Percentiles rank a stretch among this genome's conserved stretches.
Conservation (phyloP, 2,329 filamentous ascomycete genomes). For the Corynespora cassiicola region DNA sequence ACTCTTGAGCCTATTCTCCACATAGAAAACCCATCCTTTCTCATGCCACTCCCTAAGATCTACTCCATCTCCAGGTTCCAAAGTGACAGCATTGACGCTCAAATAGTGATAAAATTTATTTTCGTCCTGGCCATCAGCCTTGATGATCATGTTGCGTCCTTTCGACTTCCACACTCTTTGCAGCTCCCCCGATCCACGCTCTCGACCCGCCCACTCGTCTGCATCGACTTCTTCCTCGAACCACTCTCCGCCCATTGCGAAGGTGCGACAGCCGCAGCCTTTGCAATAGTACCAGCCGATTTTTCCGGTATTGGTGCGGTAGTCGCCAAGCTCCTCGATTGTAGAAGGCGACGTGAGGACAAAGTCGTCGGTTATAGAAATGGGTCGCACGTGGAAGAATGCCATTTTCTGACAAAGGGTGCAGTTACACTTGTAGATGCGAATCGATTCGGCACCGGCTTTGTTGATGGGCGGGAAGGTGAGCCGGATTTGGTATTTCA, state of each 20-base stretch:
- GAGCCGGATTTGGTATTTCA: slow-evolving; percentile 53
- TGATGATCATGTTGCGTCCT: too few relatives aligned
- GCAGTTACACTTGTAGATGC: slow-evolving; percentile 57
- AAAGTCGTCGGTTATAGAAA: slow-evolving; percentile 51
- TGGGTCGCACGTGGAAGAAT: slow-evolving; percentile 54
- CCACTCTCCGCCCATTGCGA: slow-evolving; percentile 44
- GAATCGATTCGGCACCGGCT: slow-evolving; percentile 21
- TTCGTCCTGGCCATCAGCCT: slow-evolving; percentile 20
- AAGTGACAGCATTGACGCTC: slow-evolving; percentile 41
- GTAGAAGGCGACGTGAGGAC: slow-evolving; percentile 51
- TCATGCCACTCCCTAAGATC: slow-evolving; percentile 42
- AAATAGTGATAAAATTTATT: slow-evolving; percentile 29
- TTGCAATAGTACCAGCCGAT: slow-evolving; percentile 57
- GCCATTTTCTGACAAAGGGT: slow-evolving; percentile 57
- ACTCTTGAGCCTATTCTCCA: slow-evolving; percentile 27
- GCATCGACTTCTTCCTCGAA: slow-evolving; percentile 26
- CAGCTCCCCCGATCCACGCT: slow-evolving; percentile 13
- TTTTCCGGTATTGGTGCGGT: slow-evolving; percentile 39
- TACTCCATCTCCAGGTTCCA: slow-evolving; percentile 32
- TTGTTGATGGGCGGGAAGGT: slow-evolving; percentile 46
- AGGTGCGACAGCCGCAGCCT: slow-evolving; percentile 54
- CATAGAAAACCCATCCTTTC: slow-evolving; percentile 39
- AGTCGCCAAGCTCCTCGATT: slow-evolving; percentile 49
- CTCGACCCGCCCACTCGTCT: slow-evolving; percentile 25
- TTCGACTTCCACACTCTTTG: slow-evolving; percentile 32